phyloP scores from a whole-genome alignment of 257 asterid genomes.

The Solanum tarijense region DNA sequence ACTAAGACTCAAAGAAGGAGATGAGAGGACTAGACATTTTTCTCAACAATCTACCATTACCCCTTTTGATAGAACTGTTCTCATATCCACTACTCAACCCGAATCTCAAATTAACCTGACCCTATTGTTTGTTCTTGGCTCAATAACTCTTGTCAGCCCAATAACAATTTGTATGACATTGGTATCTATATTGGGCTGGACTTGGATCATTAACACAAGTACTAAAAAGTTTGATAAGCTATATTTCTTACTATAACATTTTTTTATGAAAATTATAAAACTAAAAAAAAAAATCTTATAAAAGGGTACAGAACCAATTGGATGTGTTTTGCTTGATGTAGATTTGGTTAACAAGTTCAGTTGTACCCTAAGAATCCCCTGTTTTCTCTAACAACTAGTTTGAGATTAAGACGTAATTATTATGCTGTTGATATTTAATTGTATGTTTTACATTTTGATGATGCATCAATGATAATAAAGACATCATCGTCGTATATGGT shows the following conservation, averaged over 20 bases:
- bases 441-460: neutral
- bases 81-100: too few species aligned
- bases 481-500: neutral
- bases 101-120: too few species aligned
- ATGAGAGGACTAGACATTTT: too few species aligned
- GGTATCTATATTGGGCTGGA: too few species aligned
- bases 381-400: neutral
- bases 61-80: too few species aligned
- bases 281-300: neutral
- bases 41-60: too few species aligned
- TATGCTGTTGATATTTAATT: neutral
- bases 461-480: neutral
- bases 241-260: neutral
- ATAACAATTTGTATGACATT: too few species aligned
- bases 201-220: too few species aligned
- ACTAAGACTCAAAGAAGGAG: too few species aligned
- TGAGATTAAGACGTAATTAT: neutral
- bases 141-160: too few species aligned
- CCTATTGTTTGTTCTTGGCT: too few species aligned
- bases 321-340: neutral
- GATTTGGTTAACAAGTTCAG: neutral
- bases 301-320: neutral
- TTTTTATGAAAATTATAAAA: neutral
- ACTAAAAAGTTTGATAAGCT: neutral
- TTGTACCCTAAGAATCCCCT: neutral